Evolutionary conservation across 352 stramenopile genomes (phyloP).

Genomic region (Blastocystis sp.): DNA sequence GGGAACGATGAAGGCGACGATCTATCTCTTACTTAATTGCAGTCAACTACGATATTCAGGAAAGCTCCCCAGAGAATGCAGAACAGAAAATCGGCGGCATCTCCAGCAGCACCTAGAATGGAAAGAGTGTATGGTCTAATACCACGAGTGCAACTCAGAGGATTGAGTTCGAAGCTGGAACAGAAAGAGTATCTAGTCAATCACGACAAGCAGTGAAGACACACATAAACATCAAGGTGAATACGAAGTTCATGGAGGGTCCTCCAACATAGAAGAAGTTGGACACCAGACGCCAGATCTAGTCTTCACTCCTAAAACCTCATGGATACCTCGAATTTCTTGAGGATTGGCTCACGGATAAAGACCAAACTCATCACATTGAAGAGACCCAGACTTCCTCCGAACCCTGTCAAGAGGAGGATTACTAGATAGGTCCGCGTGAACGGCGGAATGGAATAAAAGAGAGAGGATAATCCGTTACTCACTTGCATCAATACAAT

Average conservation of each 20-base stretch:
- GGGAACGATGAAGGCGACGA: conserved; percentile 11
- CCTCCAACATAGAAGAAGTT: conserved; percentile 57
- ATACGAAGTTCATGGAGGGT: conserved; percentile 45
- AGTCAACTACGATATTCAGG: conserved; percentile 7
- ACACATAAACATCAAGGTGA: conserved; percentile 53
- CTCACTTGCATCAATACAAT: conserved; percentile 25
- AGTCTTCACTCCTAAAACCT: neutral
- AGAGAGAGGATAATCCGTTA: neutral
- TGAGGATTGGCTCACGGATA: neutral
- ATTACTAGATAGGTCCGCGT: conserved; percentile 39
- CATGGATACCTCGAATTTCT: neutral
- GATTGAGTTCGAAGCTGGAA: conserved; percentile 44
- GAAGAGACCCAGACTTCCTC: neutral
- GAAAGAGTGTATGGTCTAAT: neutral
- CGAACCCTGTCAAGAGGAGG: conserved; percentile 32
- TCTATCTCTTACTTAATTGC: neutral
- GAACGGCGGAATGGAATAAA: conserved; percentile 27
- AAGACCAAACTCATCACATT: conserved; percentile 12
- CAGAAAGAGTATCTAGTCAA: conserved; percentile 19
- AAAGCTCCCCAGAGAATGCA: conserved; percentile 28
- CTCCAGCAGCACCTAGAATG: conserved; percentile 44
- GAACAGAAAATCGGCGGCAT: conserved; percentile 47
- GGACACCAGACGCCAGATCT: conserved; percentile 30
- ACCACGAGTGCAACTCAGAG: conserved; percentile 46
- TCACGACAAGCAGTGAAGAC: no score